phyloP scores from a whole-genome alignment of 768 basidiomycete genomes.

The Suillus spraguei region DNA sequence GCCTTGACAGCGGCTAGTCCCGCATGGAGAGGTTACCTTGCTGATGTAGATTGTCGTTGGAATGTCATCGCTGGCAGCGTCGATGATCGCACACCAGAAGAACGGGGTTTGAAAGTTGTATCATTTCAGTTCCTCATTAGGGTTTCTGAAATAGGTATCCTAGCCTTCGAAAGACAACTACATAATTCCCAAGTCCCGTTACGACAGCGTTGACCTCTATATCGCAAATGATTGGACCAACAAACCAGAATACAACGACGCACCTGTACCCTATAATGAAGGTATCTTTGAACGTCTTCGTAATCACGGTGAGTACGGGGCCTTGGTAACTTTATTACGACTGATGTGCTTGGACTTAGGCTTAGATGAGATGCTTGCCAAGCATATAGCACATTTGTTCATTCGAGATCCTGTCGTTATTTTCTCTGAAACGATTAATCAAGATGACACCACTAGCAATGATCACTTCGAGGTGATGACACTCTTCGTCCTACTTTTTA shows the following conservation, averaged over 20 bases:
- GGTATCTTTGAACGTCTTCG: constrained; percentile 71
- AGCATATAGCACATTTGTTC: constrained; percentile 93
- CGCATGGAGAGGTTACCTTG: constrained; percentile 90
- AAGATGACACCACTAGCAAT: constrained; percentile 83
- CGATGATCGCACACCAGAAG: constrained; percentile 95
- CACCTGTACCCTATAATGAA: constrained; percentile 75
- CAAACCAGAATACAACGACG: constrained; percentile 94
- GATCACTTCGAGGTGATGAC: constrained; percentile 92
- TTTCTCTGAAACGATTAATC: constrained; percentile 91
- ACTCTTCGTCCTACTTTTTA: constrained; percentile 1
- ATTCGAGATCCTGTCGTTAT: constrained; percentile 97
- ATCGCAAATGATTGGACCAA: constrained; percentile 87
- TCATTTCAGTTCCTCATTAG: constrained; percentile 13
- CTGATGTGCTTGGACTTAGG: constrained; percentile 45
- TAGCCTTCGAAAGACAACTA: constrained; percentile 80
- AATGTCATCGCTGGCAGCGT: constrained; percentile 99
- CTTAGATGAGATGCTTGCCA: constrained; percentile 83
- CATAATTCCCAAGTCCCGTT: constrained; percentile 93
- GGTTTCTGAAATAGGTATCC: constrained; percentile 12
- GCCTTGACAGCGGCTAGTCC: constrained; percentile 95
- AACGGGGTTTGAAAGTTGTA: constrained; percentile 80
- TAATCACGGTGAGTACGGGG: constrained; percentile 61
- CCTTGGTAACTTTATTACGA: not conserved
- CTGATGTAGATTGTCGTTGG: constrained; percentile 98
- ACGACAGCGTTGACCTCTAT: constrained; percentile 95